These are phyloP conservation scores for Carex myosuroides DNA, from an alignment of 176 grass and related monocot genomes.

Conservation along the genomic window DNA sequence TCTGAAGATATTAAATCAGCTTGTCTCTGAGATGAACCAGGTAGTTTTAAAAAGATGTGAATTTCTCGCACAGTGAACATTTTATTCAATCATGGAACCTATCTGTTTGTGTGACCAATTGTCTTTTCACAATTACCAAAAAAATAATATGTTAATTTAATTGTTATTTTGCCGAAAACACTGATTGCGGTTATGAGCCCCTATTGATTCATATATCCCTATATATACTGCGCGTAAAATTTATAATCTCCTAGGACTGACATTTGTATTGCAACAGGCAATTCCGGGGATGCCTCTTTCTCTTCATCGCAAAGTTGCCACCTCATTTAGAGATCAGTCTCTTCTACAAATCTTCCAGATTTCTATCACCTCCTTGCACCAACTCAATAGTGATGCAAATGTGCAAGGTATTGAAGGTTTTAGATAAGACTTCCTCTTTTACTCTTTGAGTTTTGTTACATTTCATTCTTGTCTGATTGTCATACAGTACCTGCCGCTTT, in stretches of 20 bases:
- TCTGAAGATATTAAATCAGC: slow-evolving; percentile 83
- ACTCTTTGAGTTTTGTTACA: slow-evolving; percentile 14
- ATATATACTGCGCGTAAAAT: background rate
- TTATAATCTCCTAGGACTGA: background rate
- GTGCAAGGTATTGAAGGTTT: slow-evolving; percentile 36
- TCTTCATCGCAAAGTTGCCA: slow-evolving; percentile 65
- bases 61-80: background rate
- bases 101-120: background rate
- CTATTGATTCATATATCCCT: background rate
- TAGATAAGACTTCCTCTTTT: slow-evolving; percentile 7
- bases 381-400: slow-evolving; percentile 81
- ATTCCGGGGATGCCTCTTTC: slow-evolving; percentile 56
- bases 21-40: slow-evolving; percentile 96
- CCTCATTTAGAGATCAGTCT: slow-evolving; percentile 87
- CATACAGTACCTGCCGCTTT: slow-evolving; percentile 61
- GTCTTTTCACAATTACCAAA: background rate
- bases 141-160: background rate
- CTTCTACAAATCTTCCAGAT: slow-evolving; percentile 98
- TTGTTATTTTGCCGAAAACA: background rate
- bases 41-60: slow-evolving; percentile 26
- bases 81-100: background rate
- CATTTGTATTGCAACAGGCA: slow-evolving; percentile 37
- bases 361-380: slow-evolving; percentile 85
- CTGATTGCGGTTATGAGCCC: background rate
- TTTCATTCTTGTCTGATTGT: slow-evolving; percentile 20